A percentile compares a stretch with the other conserved stretches of the same genome.
These are phyloP conservation scores for Yamadazyma blattariae DNA, from an alignment of 1,139 yeast species.

Conservation along the genomic window DNA sequence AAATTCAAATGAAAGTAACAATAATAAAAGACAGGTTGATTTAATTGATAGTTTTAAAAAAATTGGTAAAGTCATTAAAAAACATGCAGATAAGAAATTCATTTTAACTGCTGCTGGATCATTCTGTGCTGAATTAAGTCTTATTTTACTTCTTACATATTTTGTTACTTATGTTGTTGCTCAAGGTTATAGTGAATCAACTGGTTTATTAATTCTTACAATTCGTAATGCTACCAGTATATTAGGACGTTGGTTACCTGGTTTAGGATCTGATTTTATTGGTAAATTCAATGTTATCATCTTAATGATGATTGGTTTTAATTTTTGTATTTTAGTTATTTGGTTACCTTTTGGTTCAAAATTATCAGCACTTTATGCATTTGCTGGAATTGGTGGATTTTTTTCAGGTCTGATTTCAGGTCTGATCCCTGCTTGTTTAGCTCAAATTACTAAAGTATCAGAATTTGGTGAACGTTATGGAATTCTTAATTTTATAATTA, in stretches of 20 bases:
- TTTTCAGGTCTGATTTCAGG: slow-evolving; percentile 28
- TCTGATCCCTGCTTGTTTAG: slow-evolving; percentile 40
- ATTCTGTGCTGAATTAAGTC: slow-evolving; percentile 53
- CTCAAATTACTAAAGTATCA: slow-evolving; percentile 24
- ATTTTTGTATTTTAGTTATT: slow-evolving; percentile 37
- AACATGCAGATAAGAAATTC: slow-evolving; percentile 18
- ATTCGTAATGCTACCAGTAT: slow-evolving; percentile 59
- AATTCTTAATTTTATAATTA: slow-evolving; percentile 28
- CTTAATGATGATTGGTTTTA: slow-evolving; percentile 37
- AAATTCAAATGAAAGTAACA: not conserved
- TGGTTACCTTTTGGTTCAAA: slow-evolving; percentile 58
- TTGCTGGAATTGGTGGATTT: slow-evolving; percentile 52
- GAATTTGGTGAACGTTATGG: slow-evolving; percentile 41
- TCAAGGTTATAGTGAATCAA: slow-evolving; percentile 51
- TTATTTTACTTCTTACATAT: slow-evolving; percentile 52
- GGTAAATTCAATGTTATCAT: slow-evolving; percentile 60
- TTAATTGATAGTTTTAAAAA: not conserved
- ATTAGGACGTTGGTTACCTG: slow-evolving; percentile 57
- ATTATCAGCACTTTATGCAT: slow-evolving; percentile 38
- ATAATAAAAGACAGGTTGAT: no score
- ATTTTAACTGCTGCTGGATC: slow-evolving; percentile 27
- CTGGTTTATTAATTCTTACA: slow-evolving; percentile 52
- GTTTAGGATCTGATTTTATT: slow-evolving; percentile 49
- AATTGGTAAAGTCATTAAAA: slow-evolving; percentile 4
- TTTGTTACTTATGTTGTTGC: slow-evolving; percentile 54